Percentiles rank a stretch among this genome's conserved stretches.
These are phyloP conservation scores for Arthrobotrys sinensis DNA, from an alignment of 2,329 filamentous ascomycete species.

Conservation along the genomic window DNA sequence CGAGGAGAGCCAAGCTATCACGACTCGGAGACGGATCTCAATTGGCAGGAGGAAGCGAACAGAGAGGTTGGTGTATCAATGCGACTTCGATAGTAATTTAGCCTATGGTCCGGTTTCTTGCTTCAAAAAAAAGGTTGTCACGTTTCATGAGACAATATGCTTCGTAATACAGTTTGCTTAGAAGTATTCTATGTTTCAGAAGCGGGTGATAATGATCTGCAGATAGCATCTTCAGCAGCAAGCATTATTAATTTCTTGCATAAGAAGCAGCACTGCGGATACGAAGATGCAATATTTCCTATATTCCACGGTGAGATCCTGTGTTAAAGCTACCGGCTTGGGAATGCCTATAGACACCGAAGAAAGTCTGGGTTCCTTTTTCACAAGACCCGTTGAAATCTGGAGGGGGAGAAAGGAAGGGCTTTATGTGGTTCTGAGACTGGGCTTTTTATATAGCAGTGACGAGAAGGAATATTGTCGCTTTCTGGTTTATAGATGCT, in stretches of 20 bases:
- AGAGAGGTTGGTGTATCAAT: conserved; percentile 39
- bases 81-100: conserved; percentile 19
- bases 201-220: conserved; percentile 25
- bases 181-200: conserved; percentile 14
- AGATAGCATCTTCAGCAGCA: conserved; percentile 7
- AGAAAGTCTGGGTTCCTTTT: conserved; percentile 20
- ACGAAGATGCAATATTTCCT: conserved; percentile 40
- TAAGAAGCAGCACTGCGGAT: conserved; percentile 5
- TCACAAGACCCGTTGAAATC: conserved; percentile 34
- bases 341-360: conserved; percentile 47
- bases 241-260: conserved; percentile 29
- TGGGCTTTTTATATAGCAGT: conserved; percentile 19
- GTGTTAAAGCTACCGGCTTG: conserved; percentile 40
- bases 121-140: conserved; percentile 28
- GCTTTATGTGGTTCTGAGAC: conserved; percentile 7
- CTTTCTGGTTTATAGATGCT: conserved; percentile 57
- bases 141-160: conserved; percentile 31
- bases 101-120: conserved; percentile 4
- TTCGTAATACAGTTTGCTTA: conserved; percentile 8
- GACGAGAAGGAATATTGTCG: conserved; percentile 58
- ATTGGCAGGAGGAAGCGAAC: conserved; percentile 36
- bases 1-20: conserved; percentile 9
- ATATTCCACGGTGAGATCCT: conserved; percentile 44
- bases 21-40: conserved; percentile 13
- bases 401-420: conserved; percentile 15